These are phyloP conservation scores for Triticum monococcum DNA, from an alignment of 176 grass and related monocot genomes.

Conservation along the genomic window DNA sequence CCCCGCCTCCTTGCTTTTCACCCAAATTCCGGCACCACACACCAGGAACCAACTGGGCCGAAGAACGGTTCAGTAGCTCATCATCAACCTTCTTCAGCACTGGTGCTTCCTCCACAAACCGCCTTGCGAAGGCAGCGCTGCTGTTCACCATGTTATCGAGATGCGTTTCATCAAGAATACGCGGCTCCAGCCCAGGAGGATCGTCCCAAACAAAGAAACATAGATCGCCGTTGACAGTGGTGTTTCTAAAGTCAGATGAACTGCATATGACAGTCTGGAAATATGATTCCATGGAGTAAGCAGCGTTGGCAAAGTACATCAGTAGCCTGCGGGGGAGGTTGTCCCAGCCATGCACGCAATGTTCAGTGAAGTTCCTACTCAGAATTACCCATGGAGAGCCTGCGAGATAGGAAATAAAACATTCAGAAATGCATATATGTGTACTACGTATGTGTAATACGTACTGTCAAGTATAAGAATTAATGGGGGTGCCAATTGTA, in stretches of 20 bases:
- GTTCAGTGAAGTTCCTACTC: slow-evolving; percentile 64
- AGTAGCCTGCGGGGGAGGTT: slow-evolving; percentile 72
- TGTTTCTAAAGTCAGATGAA: slow-evolving; percentile 58
- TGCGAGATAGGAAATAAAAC: slow-evolving; percentile 9
- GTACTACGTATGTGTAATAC: too few species aligned
- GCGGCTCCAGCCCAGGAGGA: slow-evolving; percentile 61
- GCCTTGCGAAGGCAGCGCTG: slow-evolving; percentile 60
- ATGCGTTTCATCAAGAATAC: slow-evolving; percentile 52
- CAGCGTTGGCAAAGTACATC: slow-evolving; percentile 72
- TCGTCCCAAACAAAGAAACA: slow-evolving; percentile 71
- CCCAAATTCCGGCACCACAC: slow-evolving; percentile 21
- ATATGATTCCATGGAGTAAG: slow-evolving; percentile 67
- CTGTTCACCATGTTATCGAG: slow-evolving; percentile 52
- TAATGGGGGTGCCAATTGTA: not conserved
- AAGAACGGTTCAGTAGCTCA: slow-evolving; percentile 42
- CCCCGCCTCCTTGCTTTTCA: not conserved
- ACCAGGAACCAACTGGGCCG: too few species aligned
- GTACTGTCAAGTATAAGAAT: not conserved
- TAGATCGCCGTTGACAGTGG: slow-evolving; percentile 49
- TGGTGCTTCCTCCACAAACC: slow-evolving; percentile 45
- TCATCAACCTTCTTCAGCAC: slow-evolving; percentile 61
- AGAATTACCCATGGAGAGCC: slow-evolving; percentile 90
- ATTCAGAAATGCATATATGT: not conserved
- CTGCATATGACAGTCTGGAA: slow-evolving; percentile 87
- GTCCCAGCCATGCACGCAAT: slow-evolving; percentile 59